Conservation (phyloP, 495 filamentous ascomycete species). For the Daldinia caldariorum region DNA sequence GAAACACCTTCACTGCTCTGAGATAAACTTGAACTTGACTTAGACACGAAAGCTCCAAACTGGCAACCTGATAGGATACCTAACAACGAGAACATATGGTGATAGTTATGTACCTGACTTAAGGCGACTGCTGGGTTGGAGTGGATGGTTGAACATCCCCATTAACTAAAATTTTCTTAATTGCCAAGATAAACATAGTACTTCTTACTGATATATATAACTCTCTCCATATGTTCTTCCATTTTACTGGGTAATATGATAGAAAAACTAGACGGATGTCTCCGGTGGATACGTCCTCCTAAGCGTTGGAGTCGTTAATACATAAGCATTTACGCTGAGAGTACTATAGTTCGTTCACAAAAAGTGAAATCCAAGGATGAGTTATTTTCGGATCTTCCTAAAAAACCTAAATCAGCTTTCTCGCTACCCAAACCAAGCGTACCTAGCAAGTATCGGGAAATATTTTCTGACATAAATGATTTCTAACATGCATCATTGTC, state of each 20-base stretch:
- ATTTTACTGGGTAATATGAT: not conserved
- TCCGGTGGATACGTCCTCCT: not conserved
- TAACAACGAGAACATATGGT: no score
- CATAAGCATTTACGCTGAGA: not conserved
- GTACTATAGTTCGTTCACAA: not conserved
- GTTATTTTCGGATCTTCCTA: not conserved
- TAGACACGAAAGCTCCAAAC: no score
- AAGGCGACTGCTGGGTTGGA: no score
- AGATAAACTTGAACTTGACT: no score
- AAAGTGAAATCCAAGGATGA: not conserved
- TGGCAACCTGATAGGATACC: no score
- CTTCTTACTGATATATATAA: no score
- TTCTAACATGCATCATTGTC: not conserved
- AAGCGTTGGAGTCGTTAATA: not conserved
- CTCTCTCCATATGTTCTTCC: not conserved
- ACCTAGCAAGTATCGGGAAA: not conserved
- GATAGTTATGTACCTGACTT: no score
- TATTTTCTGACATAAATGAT: slow-evolving; percentile 2
- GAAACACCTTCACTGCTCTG: no score
- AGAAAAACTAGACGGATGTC: not conserved
- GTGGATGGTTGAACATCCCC: no score
- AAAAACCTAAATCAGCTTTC: not conserved
- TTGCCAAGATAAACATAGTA: no score
- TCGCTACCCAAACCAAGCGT: not conserved
- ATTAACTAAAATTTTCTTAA: no score